Base-by-base conservation (phyloP, 2,329 filamentous ascomycete genomes). In the Aspergillus sp. region DNA sequence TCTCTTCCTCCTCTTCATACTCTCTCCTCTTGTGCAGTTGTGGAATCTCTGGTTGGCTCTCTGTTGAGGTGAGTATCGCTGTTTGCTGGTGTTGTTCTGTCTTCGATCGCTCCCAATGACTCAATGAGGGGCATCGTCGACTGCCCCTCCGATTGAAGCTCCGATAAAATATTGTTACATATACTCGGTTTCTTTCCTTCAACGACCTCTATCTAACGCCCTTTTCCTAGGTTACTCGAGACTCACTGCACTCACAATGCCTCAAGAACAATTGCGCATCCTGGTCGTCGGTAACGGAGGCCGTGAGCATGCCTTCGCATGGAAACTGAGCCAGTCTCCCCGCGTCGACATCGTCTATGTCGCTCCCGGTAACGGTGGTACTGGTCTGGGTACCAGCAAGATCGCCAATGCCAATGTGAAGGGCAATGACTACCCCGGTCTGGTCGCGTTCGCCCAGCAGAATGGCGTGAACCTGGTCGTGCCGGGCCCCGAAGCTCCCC, bases 231-330 rank as follows among this genome's bases (percentile, higher is more conserved):
- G 51, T 59, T 53, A 47, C 53, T 58, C 57, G 57, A 57, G 60
- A 62, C 56, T 38, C 49, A 38, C 52, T 51, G 45, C 53, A 49
- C 47, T 38, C 50, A 45, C 51, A 45, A 75, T 75, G 72, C 65
- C 70, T 50, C 68, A 71, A 60, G 74, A 76, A 67, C 69, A 69
- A 59, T 79, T 90, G 58, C 82, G 85, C 62, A 81, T 96, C 62
- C 85, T 97, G 58, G 85, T 97, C 58, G 85, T 97, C 60, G 93
- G 94, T 66, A 95, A 93, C 69, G 94, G 94, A 61, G 94, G 93
- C 63, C 86, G 94, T 65, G 94, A 99, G 76, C 91, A 97, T 74
- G 90, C 92, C 44, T 82, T 96, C 57, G 91, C 92, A 40, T 97
- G 92, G 92, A 96, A 95, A 76, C 79, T 97, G 57, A 84, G 86